Conservation (phyloP, 139 green algal genomes). For the Spirogloea muscicola region DNA sequence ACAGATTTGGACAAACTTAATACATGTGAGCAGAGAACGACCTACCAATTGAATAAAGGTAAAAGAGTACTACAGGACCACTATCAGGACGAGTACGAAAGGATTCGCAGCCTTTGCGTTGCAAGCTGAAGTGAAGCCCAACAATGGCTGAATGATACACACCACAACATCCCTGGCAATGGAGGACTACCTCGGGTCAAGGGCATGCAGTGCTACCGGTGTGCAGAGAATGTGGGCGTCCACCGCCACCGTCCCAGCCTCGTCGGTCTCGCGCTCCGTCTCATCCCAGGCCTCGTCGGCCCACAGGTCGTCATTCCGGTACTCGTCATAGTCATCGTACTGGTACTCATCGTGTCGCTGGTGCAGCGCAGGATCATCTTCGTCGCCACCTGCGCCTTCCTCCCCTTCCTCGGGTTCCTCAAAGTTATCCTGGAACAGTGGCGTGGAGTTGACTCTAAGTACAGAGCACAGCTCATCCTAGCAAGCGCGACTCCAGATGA, state of each 20-base stretch:
- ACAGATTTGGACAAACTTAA: slow-evolving; percentile 13
- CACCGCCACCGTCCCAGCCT: slow-evolving; percentile 60
- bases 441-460: neutral
- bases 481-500: too few relatives aligned
- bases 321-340: slow-evolving; percentile 50
- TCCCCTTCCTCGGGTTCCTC: slow-evolving; percentile 1
- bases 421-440: neutral
- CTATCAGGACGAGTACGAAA: neutral
- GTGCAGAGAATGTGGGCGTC: slow-evolving; percentile 88
- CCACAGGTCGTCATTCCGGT: slow-evolving; percentile 31
- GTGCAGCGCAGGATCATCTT: slow-evolving; percentile 13
- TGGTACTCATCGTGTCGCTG: slow-evolving; percentile 36
- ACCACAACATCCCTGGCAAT: neutral
- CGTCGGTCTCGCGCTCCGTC: slow-evolving; percentile 33
- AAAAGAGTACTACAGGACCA: neutral
- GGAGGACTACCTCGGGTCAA: too few relatives aligned
- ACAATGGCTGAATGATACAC: neutral
- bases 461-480: slow-evolving; percentile 3
- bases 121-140: neutral
- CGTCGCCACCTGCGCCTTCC: slow-evolving; percentile 10
- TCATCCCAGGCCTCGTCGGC: slow-evolving; percentile 45
- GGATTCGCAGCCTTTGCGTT: neutral
- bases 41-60: neutral
- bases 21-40: neutral
- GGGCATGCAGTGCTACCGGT: slow-evolving; percentile 51